These are phyloP conservation scores for Begonia loranthoides DNA, from an alignment of 306 rosid genomes.

Conservation along the genomic window DNA sequence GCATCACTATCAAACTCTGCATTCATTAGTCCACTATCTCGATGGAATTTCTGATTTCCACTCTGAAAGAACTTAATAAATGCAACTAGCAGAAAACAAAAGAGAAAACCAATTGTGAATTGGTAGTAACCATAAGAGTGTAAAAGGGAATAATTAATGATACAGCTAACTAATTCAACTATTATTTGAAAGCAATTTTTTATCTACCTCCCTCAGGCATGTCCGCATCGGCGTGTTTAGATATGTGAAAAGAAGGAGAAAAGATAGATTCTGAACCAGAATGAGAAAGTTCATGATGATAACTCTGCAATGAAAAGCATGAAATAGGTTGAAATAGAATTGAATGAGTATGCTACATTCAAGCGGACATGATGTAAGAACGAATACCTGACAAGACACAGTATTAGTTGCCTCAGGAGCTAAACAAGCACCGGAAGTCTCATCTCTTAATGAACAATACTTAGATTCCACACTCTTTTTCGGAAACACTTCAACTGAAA, in stretches of 20 bases:
- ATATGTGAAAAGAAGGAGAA: constrained; percentile 75
- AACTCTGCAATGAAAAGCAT: constrained; percentile 33
- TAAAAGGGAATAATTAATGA: background rate
- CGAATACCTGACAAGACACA: constrained; percentile 13
- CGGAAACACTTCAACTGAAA: constrained; percentile 38
- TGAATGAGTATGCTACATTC: background rate
- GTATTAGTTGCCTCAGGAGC: constrained; percentile 36
- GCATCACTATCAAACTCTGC: constrained; percentile 23
- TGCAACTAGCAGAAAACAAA: constrained; percentile 36
- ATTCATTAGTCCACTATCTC: constrained; percentile 22
- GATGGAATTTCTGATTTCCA: constrained; percentile 37
- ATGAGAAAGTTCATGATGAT: constrained; percentile 28
- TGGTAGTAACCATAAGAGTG: background rate
- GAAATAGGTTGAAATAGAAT: background rate
- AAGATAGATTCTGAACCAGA: constrained; percentile 58
- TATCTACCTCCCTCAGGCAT: constrained; percentile 59
- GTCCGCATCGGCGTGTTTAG: constrained; percentile 50
- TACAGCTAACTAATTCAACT: background rate
- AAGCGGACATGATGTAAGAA: background rate
- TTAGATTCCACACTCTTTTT: constrained; percentile 44
- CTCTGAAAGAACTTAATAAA: constrained; percentile 53
- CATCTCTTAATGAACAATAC: constrained; percentile 28
- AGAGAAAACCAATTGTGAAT: constrained; percentile 1
- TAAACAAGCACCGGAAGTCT: constrained; percentile 38
- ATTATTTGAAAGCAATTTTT: background rate